These are phyloP conservation scores for Trametopsis cervina DNA, from an alignment of 768 basidiomycete species.

Conservation along the genomic window DNA sequence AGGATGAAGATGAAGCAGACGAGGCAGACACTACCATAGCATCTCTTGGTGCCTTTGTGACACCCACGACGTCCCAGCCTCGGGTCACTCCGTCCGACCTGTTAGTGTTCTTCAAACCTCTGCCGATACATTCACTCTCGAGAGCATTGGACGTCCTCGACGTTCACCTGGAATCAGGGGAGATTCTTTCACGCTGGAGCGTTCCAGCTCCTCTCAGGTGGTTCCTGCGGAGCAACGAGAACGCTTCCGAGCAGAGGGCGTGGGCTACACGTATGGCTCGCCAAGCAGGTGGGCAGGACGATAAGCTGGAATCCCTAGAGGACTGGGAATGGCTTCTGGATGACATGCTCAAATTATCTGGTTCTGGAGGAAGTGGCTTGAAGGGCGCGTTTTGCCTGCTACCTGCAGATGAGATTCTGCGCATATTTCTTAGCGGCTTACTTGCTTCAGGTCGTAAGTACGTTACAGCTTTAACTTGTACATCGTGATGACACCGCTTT, in stretches of 20 bases:
- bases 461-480: not conserved
- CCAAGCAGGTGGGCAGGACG: conserved; percentile 48
- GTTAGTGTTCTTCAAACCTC: conserved; percentile 73
- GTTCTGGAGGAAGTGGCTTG: conserved; percentile 52
- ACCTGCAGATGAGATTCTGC: conserved; percentile 58
- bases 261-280: conserved; percentile 86
- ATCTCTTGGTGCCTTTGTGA: conserved; percentile 74
- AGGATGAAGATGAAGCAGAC: conserved; percentile 61
- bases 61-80: conserved; percentile 59
- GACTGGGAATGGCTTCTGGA: conserved; percentile 87
- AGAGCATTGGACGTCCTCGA: conserved; percentile 86
- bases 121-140: conserved; percentile 70
- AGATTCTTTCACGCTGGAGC: conserved; percentile 85
- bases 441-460: conserved; percentile 83
- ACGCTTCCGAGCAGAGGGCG: conserved; percentile 64
- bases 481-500: not conserved
- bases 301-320: conserved; percentile 49
- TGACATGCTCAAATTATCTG: conserved; percentile 82
- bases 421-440: conserved; percentile 84
- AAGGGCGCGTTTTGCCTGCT: conserved; percentile 80
- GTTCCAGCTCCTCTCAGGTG: conserved; percentile 80
- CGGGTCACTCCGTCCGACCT: conserved; percentile 61
- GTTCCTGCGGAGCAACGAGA: conserved; percentile 74
- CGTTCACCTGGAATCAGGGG: conserved; percentile 89
- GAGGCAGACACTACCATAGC: conserved; percentile 75